These are phyloP conservation scores for Bruguiera parviflora DNA, from an alignment of 345 rosid species.

Conservation along the genomic window DNA sequence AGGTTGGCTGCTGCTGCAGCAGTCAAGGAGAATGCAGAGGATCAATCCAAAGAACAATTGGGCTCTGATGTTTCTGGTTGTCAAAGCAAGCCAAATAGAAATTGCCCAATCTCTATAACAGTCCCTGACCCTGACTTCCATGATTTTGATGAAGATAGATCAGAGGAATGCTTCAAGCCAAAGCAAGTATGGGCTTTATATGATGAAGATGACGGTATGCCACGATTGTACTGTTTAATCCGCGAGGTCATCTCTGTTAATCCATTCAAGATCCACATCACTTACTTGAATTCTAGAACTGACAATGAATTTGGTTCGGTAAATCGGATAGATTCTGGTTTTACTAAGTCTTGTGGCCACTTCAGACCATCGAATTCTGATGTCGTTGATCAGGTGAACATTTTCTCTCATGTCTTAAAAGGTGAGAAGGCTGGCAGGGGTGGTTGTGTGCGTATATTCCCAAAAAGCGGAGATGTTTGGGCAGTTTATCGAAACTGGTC, in stretches of 20 bases:
- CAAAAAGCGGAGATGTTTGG: conserved; percentile 87
- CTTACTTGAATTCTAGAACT: conserved; percentile 84
- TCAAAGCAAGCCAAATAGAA: conserved; percentile 37
- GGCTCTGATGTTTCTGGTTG: conserved; percentile 23
- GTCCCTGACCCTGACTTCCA: conserved; percentile 98
- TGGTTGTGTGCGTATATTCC: conserved; percentile 90
- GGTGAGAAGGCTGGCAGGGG: conserved; percentile 94
- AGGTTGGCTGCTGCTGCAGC: conserved; percentile 54
- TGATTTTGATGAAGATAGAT: conserved; percentile 85
- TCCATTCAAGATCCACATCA: conserved; percentile 82
- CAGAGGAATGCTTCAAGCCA: conserved; percentile 87
- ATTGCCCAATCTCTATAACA: conserved; percentile 52
- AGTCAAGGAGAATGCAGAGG: conserved; percentile 29
- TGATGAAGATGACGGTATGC: conserved; percentile 98
- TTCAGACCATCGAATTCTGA: conserved; percentile 84
- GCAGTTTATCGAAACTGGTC: conserved; percentile 96
- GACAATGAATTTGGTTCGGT: conserved; percentile 80
- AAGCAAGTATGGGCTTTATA: conserved; percentile 96
- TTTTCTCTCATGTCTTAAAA: conserved; percentile 82
- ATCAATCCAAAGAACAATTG: conserved; percentile 27
- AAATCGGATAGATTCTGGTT: conserved; percentile 79
- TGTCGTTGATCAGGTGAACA: conserved; percentile 79
- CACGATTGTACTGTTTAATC: conserved; percentile 83
- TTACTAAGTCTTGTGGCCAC: conserved; percentile 95
- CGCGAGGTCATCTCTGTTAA: conserved; percentile 72